Evolutionary conservation across 2,329 filamentous ascomycete species (phyloP), one percentile per base, ranked within the genome.

Genomic region (Hirsutella rhossiliensis): DNA sequence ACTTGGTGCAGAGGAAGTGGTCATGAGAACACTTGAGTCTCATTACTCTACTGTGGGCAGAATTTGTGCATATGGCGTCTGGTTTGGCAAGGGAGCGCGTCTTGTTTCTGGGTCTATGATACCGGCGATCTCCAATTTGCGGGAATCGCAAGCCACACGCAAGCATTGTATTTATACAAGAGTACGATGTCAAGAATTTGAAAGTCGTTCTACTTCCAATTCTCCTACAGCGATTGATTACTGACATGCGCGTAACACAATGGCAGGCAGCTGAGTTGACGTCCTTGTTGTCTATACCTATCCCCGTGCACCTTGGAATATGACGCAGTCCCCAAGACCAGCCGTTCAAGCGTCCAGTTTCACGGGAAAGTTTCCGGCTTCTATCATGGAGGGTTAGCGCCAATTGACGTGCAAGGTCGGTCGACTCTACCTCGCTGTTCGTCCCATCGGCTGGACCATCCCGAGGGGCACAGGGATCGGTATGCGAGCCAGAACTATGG

Each of bases 391-490:
- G 17, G 19, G 11, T 27, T 36, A 38, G 41, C 19, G 6, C 40
- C 39, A 17, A 19, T 8, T 19, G 28, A 37, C 40, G 19, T 7
- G 40, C 38, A 15, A 12, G 12, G 19, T 29, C 5, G 23, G 20
- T 13, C 38, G 50, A 44, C 71, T 84, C 63, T 74, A 94, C 87
- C 87, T 70, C 92, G 85, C 76, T 97, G 92, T 62, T 92, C 87
- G 64, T 98, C 90, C 92, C 92, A 98, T 71, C 92, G 80, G 69
- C 82, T 71, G 64, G 84, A 84, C 92, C 92, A 98, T 62, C 80
- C 78, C 67, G 85, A 92, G 58, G 94, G 92, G 84, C 94, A 98
- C 55, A 98, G 82, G 56, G 92, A 96, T 68, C 87, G 84, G 78
- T 95, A 98, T 58, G 92, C 88, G 61, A 94, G 80, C 76, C 81